Base-by-base conservation (phyloP, 73 alveolate genomes). In the Paramecium sonneborni region DNA sequence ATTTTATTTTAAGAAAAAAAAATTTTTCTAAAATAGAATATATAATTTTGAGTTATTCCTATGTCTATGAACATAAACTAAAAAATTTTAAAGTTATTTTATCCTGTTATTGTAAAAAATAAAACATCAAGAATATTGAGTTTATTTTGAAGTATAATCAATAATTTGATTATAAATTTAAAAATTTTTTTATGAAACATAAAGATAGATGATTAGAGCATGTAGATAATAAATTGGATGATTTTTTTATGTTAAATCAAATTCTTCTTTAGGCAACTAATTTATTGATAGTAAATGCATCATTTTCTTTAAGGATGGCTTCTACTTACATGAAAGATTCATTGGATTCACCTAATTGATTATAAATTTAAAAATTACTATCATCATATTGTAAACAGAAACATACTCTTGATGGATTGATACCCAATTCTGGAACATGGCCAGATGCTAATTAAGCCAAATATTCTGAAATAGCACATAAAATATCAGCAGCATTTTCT, bases 401-500 rank as follows among this genome's bases (percentile, higher is more conserved):
- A 9, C 90, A 79, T 2, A 79, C 90, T 41, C 74, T 79, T 24
- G 69, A 32, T 43, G 90, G 76, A 44, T 79, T 79, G 32, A 79
- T 41, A 1, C 90, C 90, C 15, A 79, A 12, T 30, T 79, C 76
- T 20, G 90, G 90, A 20, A 11, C 69, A 39, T 79, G 90, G 2
- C 90, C 90, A 43, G 90, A n/a, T 2, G 90, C 90, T 44, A 79
- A 20, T 21, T 79, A 44, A 6, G 90, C 90, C 41, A 79, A 79
- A 79, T 79, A 79, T 46, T 79, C 90, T 24, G 76, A 39, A n/a
- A 79, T 23, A 11, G 90, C 90, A 79, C 74, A 79, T 79, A 79
- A 44, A 21, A 79, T 79, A 79, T 79, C 90, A 10, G 90, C 90
- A 43, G 90, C 90, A 18, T 79, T 79, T 30, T 79, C 90, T 44